Conservation (phyloP, 2,329 filamentous ascomycete species). For the Microdochium bolleyi region DNA sequence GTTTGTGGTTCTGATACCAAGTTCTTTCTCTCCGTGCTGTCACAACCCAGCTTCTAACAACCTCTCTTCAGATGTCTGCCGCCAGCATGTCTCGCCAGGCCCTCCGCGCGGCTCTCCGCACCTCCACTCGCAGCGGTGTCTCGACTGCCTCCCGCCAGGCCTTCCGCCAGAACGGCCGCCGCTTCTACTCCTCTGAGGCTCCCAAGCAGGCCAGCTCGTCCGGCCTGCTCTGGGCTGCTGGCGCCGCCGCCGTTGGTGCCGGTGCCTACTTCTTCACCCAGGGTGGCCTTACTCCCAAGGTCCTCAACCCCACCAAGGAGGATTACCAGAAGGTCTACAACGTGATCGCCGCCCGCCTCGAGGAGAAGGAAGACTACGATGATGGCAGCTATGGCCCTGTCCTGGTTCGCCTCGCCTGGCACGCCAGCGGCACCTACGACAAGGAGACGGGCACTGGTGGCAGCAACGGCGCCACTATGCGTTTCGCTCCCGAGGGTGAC, state of each 20-base stretch:
- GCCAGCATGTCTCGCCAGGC: constrained; percentile 41
- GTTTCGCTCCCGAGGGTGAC: constrained; percentile 79
- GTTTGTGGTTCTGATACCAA: not conserved
- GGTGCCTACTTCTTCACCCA: constrained; percentile 59
- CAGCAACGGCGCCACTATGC: constrained; percentile 95
- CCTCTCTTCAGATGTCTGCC: constrained; percentile 26
- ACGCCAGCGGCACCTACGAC: constrained; percentile 88
- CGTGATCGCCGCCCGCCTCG: constrained; percentile 68
- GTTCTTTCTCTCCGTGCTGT: constrained; percentile 1
- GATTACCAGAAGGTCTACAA: constrained; percentile 97
- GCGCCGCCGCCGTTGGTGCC: constrained; percentile 51
- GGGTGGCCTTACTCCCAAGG: constrained; percentile 41
- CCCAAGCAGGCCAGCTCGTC: constrained; percentile 38
- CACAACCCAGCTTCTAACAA: not conserved
- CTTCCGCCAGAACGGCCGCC: constrained; percentile 67
- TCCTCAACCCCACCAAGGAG: constrained; percentile 67
- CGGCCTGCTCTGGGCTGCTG: constrained; percentile 48
- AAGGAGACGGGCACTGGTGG: constrained; percentile 82
- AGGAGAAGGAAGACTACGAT: constrained; percentile 92
- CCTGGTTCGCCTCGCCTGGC: constrained; percentile 85
- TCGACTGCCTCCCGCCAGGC: constrained; percentile 53
- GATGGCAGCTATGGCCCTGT: constrained; percentile 95
- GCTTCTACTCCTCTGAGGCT: constrained; percentile 70
- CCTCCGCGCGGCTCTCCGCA: constrained; percentile 50
- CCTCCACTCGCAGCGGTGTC: constrained; percentile 51